Percentiles rank a stretch among this genome's conserved stretches.
These are phyloP conservation scores for Globisporangium radiosum DNA, from an alignment of 352 stramenopile genomes.

Conservation along the genomic window DNA sequence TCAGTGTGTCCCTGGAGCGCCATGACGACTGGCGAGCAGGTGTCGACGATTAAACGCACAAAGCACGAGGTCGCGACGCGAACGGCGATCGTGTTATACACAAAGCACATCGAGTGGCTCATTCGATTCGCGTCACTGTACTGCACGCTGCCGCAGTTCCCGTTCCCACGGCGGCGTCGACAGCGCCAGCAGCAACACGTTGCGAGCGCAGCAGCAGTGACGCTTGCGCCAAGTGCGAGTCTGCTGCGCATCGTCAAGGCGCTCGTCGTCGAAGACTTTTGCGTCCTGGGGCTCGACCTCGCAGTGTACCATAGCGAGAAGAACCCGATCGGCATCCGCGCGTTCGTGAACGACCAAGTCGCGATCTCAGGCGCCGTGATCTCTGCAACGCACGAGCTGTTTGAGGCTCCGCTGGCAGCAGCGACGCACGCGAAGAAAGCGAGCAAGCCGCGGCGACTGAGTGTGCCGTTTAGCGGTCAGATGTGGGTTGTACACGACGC, in stretches of 20 bases:
- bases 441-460: conserved; percentile 18
- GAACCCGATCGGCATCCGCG: conserved; percentile 48
- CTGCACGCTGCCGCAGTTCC: conserved; percentile 20
- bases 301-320: conserved; percentile 71
- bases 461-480: conserved; percentile 12
- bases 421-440: not conserved
- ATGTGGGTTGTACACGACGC: conserved; percentile 42
- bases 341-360: conserved; percentile 62
- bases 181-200: not conserved
- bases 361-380: conserved; percentile 34
- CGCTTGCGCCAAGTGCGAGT: conserved; percentile 3
- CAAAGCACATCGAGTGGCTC: conserved; percentile 70
- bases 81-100: conserved; percentile 65
- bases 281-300: conserved; percentile 56
- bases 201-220: not conserved
- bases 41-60: conserved; percentile 15
- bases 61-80: conserved; percentile 52
- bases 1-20: conserved; percentile 24
- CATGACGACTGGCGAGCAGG: conserved; percentile 1
- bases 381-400: conserved; percentile 21
- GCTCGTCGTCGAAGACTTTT: conserved; percentile 48
- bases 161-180: conserved; percentile 13
- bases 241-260: conserved; percentile 32
- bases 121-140: conserved; percentile 54
- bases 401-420: conserved; percentile 3